Evolutionary conservation across 352 stramenopile species (phyloP).

Genomic region (Globisporangium ultimum): DNA sequence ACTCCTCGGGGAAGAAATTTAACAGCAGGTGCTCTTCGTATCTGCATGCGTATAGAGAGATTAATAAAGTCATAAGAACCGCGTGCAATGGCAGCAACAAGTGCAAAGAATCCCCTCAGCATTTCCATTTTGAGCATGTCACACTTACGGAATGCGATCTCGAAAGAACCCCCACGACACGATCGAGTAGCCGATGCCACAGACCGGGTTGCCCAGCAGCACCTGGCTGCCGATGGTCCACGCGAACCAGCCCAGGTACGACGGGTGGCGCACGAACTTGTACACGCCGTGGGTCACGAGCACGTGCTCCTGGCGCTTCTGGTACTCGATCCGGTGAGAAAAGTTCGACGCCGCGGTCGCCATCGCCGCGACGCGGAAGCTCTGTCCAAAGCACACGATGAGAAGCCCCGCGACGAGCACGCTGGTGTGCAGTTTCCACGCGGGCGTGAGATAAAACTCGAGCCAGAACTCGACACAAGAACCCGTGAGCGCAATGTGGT

Average conservation of each 20-base stretch:
- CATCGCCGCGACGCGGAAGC: slow-evolving; percentile 90
- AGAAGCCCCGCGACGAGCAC: slow-evolving; percentile 61
- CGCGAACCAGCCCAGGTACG: slow-evolving; percentile 96
- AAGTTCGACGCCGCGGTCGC: slow-evolving; percentile 93
- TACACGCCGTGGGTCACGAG: slow-evolving; percentile 94
- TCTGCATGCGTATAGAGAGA: slow-evolving; percentile 15
- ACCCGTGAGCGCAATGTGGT: slow-evolving; percentile 82
- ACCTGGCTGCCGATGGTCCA: slow-evolving; percentile 96
- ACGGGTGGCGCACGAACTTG: slow-evolving; percentile 91
- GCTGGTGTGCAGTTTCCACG: slow-evolving; percentile 58
- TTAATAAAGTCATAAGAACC: too few relatives aligned
- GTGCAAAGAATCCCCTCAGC: too few relatives aligned
- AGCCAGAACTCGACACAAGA: slow-evolving; percentile 91
- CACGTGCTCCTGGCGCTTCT: slow-evolving; percentile 91
- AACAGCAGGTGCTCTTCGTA: slow-evolving; percentile 93
- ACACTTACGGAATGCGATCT: slow-evolving; percentile 90
- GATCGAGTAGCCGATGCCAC: slow-evolving; percentile 77
- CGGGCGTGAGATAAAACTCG: slow-evolving; percentile 76
- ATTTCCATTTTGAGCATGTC: too few relatives aligned
- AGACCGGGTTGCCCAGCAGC: slow-evolving; percentile 91
- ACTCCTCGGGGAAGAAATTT: slow-evolving; percentile 91
- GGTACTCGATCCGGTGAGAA: slow-evolving; percentile 94
- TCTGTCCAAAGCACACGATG: slow-evolving; percentile 84
- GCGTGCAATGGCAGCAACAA: too few relatives aligned
- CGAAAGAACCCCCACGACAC: slow-evolving; percentile 95